Conservation (phyloP, 257 asterid species). For the Plectranthus barbatus region DNA sequence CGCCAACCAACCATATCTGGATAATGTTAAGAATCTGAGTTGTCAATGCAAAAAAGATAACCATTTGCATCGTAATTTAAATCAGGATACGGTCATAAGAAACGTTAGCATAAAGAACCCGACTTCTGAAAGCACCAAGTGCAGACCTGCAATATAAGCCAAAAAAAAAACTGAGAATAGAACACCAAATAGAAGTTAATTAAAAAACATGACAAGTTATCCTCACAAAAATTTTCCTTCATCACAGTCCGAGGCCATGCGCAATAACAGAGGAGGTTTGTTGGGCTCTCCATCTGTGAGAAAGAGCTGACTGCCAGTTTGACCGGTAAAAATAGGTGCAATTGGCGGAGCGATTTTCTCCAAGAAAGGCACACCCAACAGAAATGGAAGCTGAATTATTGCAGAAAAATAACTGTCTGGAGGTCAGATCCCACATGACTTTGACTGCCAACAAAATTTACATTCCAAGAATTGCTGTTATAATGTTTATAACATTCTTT, state of each 20-base stretch:
- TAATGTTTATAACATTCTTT: too few species aligned
- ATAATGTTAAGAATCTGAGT: constrained; percentile 34
- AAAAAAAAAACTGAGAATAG: constrained; percentile 7
- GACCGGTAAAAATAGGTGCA: constrained; percentile 68
- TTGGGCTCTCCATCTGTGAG: constrained; percentile 69
- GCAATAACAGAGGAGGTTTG: constrained; percentile 70
- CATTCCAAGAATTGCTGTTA: background rate
- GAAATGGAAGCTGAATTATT: constrained; percentile 79
- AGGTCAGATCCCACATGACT: constrained; percentile 35
- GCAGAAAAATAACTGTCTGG: constrained; percentile 45
- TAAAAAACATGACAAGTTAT: background rate
- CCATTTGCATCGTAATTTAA: background rate
- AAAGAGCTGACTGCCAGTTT: constrained; percentile 67
- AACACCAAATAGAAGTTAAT: background rate
- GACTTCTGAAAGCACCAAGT: constrained; percentile 68
- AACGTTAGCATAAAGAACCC: constrained; percentile 83
- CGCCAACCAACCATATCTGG: constrained; percentile 99
- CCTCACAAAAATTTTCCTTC: constrained; percentile 78
- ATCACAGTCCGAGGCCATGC: constrained; percentile 77
- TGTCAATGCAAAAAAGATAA: constrained; percentile 19
- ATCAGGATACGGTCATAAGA: constrained; percentile 65
- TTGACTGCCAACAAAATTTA: background rate
- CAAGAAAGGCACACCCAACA: constrained; percentile 64
- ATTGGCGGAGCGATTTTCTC: constrained; percentile 91
- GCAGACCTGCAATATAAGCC: constrained; percentile 63